Conservation (phyloP, 495 filamentous ascomycete genomes). For the Aspergillus steynii region DNA sequence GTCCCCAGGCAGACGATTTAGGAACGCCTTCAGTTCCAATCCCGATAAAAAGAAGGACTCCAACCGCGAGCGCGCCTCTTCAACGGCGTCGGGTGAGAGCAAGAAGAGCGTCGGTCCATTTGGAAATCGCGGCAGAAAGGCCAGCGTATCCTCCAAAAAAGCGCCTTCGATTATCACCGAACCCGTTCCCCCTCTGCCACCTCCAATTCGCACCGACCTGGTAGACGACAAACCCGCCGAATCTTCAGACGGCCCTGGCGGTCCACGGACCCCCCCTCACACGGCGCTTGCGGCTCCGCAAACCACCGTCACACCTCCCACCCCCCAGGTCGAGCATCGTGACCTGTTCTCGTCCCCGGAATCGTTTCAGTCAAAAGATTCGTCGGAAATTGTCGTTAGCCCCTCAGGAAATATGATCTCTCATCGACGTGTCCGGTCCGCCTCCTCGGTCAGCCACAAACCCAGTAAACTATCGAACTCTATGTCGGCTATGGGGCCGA, state of each 20-base stretch:
- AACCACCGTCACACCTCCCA: conserved; percentile 58
- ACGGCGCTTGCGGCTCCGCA: conserved; percentile 43
- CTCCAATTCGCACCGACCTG: conserved; percentile 40
- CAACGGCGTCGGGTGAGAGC: conserved; percentile 33
- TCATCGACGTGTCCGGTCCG: conserved; percentile 65
- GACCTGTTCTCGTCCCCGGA: conserved; percentile 26
- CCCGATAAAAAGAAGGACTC: conserved; percentile 42
- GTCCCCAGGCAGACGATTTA: conserved; percentile 47
- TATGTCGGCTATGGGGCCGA: conserved; percentile 73
- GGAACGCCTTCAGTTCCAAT: conserved; percentile 44
- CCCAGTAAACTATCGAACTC: conserved; percentile 90
- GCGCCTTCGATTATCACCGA: conserved; percentile 28
- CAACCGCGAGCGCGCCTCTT: conserved; percentile 43
- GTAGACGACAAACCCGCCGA: conserved; percentile 27
- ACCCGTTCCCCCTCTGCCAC: conserved; percentile 33
- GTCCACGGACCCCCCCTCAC: conserved; percentile 47
- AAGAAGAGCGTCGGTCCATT: conserved; percentile 31
- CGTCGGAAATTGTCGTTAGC: conserved; percentile 41
- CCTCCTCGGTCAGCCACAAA: conserved; percentile 59
- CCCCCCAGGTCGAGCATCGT: conserved; percentile 34
- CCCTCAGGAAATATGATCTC: conserved; percentile 75
- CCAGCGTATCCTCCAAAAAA: conserved; percentile 42
- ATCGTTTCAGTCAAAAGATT: conserved; percentile 31
- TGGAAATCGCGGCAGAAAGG: conserved; percentile 34
- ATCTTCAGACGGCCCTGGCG: conserved; percentile 18